Percentiles rank a stretch among this genome's conserved stretches.
phyloP scores from a whole-genome alignment of 768 basidiomycete species.

The Holtermannia corniformis region DNA sequence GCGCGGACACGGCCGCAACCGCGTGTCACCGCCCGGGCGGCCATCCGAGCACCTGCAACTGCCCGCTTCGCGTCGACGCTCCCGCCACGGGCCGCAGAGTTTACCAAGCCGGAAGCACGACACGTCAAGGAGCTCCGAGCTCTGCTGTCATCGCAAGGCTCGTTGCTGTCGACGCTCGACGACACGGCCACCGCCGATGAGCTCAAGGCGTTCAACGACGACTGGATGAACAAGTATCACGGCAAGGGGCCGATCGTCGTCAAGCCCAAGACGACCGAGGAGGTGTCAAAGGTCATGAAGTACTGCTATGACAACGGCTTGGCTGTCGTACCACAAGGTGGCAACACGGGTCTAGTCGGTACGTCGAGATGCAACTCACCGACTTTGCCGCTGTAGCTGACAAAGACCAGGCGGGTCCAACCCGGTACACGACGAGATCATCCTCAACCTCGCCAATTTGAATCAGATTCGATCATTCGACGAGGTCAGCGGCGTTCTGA shows the following conservation, averaged over 20 bases:
- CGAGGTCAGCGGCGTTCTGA: slow-evolving; percentile 61
- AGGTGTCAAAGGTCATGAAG: slow-evolving; percentile 79
- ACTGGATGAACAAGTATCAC: slow-evolving; percentile 93
- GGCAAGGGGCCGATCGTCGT: slow-evolving; percentile 78
- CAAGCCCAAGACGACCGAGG: slow-evolving; percentile 73
- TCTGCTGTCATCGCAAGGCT: slow-evolving; percentile 36
- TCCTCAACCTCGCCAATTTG: slow-evolving; percentile 76
- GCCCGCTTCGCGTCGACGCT: slow-evolving; percentile 28
- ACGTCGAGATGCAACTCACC: slow-evolving; percentile 10
- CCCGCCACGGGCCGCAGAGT: slow-evolving; percentile 23
- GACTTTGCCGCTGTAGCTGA: background rate
- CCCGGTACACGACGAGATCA: slow-evolving; percentile 74
- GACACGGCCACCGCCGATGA: slow-evolving; percentile 45
- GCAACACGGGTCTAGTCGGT: slow-evolving; percentile 95
- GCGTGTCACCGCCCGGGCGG: background rate
- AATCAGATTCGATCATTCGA: slow-evolving; percentile 49
- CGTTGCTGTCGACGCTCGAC: slow-evolving; percentile 40
- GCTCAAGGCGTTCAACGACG: slow-evolving; percentile 68
- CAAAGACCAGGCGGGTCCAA: slow-evolving; percentile 56
- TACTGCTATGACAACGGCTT: slow-evolving; percentile 74
- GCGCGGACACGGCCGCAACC: background rate
- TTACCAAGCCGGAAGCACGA: slow-evolving; percentile 27
- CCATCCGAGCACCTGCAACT: background rate
- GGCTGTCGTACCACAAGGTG: slow-evolving; percentile 92
- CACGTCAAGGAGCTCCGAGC: slow-evolving; percentile 38